Conservation (phyloP, 176 grass and related monocot genomes). For the Avena eriantha region DNA sequence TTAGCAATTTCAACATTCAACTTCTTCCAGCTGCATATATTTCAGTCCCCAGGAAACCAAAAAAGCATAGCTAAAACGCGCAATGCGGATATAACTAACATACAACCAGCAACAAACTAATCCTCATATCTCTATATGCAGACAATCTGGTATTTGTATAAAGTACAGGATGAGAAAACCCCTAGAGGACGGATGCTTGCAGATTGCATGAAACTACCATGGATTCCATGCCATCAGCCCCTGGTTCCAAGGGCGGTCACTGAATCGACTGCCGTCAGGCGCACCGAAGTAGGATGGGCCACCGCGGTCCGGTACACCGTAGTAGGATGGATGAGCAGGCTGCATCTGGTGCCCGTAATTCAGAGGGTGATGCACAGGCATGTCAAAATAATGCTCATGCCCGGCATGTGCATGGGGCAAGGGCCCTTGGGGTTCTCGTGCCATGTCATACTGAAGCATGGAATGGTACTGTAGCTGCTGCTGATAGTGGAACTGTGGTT, state of each 20-base stretch:
- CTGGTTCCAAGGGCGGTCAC: neutral
- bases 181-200: neutral
- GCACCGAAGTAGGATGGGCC: neutral
- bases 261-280: neutral
- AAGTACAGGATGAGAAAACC: neutral
- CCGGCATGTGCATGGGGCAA: neutral
- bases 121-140: neutral
- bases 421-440: neutral
- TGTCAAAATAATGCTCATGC: neutral
- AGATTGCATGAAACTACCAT: constrained; percentile 6
- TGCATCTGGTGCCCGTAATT: neutral
- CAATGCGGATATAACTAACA: neutral
- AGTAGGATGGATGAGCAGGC: neutral
- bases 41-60: neutral
- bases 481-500: neutral
- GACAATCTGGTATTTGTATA: neutral
- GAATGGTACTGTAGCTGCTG: neutral
- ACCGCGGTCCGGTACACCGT: neutral
- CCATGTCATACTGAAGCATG: constrained; percentile 1
- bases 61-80: neutral
- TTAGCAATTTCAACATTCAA: neutral
- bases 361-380: neutral
- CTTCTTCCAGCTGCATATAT: neutral
- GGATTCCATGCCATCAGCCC: constrained; percentile 8
- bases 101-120: neutral